phyloP scores from a whole-genome alignment of 176 grass and related monocot species.

The Hordeum marinum region DNA sequence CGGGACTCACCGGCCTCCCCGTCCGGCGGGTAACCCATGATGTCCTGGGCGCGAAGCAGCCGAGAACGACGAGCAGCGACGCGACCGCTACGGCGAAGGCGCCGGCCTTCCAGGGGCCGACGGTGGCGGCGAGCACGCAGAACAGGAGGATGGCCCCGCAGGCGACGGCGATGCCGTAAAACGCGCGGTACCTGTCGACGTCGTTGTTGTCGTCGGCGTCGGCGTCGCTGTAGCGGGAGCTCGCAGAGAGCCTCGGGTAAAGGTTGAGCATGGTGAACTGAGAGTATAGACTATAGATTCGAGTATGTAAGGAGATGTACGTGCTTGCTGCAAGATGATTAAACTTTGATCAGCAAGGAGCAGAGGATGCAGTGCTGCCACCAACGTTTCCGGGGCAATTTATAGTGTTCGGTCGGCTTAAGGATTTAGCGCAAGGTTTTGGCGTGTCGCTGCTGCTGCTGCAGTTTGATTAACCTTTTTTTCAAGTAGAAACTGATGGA shows the following conservation, averaged over 20 bases:
- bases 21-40: neutral
- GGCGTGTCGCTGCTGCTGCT: neutral
- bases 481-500: neutral
- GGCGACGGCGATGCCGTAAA: conserved; percentile 19
- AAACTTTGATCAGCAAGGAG: neutral
- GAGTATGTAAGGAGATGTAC: neutral
- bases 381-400: neutral
- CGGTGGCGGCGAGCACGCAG: conserved; percentile 9
- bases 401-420: neutral
- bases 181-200: neutral
- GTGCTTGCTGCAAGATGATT: neutral
- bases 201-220: neutral
- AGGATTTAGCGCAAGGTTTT: neutral
- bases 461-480: neutral
- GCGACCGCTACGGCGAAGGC: neutral
- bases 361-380: neutral
- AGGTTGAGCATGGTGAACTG: neutral
- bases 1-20: neutral
- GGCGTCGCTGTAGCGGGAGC: neutral
- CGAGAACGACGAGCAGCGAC: neutral
- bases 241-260: neutral
- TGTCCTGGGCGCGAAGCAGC: neutral
- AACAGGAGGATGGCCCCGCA: conserved; percentile 30
- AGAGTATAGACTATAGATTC: too few relatives aligned
- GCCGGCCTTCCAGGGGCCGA: conserved; percentile 10